Base-by-base conservation (phyloP, 2,329 filamentous ascomycete species). In the Plenodomus lindquistii region DNA sequence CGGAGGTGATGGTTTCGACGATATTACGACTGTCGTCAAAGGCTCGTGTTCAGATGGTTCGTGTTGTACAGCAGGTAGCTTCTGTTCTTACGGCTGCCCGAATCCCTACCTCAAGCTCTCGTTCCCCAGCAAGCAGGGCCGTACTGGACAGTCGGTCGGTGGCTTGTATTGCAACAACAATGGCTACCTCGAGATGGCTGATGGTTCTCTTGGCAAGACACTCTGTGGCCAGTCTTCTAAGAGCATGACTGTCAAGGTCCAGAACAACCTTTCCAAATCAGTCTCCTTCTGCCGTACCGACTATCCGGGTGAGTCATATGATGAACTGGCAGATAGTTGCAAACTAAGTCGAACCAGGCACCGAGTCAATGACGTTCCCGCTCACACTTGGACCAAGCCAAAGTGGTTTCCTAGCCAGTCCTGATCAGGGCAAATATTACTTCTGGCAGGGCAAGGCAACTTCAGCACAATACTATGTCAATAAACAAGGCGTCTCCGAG, bases 381-480 rank as follows among this genome's bases (percentile, higher is more conserved):
- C 77, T 92, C 39, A 75, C 84, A 48, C 80, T 87, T 37, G 58
- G 73, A 4, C 75, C 88, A 43, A 88, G 88, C 50, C 65, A 75
- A 40, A 81, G 75, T 20, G 76, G 84, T 52, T 74, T 79, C 29
- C 76, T 99, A 57, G 90, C 89, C 69, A 93, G 90, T 79, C 88
- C 93, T 39, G 76, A 87, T 57, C 84, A 86, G 51, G 69, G 72
- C 40, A 79, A 77, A 42, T 96, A 93, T 79, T 97, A 91, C 79
- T 75, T 79, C 53, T 96, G 90, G 89, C 61, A 89, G 65, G 83
- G 83, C 62, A 81, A 82, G 72, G 63, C 77, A 42, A 97, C 94
- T 43, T 92, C 90, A 40, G 92, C 92, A 37, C 94, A 97, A 77
- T 97, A 96, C 82, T 99, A 99, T 72, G 83, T 97, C 75, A 97